Evolutionary conservation across 2,329 filamentous ascomycete species (phyloP), one percentile per base, ranked within the genome.

Genomic region (Didymella arachidicola): DNA sequence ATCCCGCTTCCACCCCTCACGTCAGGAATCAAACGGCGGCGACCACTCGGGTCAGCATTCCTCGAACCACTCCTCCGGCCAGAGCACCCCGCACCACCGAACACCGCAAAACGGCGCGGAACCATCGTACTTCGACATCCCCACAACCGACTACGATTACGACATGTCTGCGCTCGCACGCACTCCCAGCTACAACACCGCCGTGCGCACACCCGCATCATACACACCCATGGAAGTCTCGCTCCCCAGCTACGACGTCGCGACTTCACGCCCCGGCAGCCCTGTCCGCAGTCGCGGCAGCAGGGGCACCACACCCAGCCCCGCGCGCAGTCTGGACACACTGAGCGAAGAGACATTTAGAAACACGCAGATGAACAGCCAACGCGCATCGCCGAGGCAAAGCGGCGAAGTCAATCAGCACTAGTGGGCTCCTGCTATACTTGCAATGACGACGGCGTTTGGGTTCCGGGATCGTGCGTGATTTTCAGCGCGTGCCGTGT

Each of bases 111-210:
- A 60, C 41, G 46, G 45, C 27, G 32, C 53, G 22, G 71, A 72
- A 27, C 67, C 67, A 7, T 60, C 63, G 1, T 70, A 65, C 50
- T 68, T 69, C 48, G 66, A 68, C 25, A 57, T 66, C 12, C 66
- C 71, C 10, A 43, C 65, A 5, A 47, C 57, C 14, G 60, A 63
- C 47, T 75, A 74, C 16, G 60, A 63, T 46, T 75, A 74, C 60
- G 79, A 83, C 66, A 78, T 83, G 75, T 77, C 78, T 39, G 77
- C 76, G 30, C 74, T 84, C 1, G 72, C 77, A 4, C 78, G 81
- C 34, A 82, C 82, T 0, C 82, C 82, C 8, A 82, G 79, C 46
- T 84, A 84, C 64, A 80, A 80, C 67, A 81, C 81, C 0, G 81
- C 81, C 7, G 71, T 83, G 7, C 76, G 80, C 30, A 81, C 79